Conservation (phyloP, 345 rosid genomes). For the Pseudoturritis turrita region DNA sequence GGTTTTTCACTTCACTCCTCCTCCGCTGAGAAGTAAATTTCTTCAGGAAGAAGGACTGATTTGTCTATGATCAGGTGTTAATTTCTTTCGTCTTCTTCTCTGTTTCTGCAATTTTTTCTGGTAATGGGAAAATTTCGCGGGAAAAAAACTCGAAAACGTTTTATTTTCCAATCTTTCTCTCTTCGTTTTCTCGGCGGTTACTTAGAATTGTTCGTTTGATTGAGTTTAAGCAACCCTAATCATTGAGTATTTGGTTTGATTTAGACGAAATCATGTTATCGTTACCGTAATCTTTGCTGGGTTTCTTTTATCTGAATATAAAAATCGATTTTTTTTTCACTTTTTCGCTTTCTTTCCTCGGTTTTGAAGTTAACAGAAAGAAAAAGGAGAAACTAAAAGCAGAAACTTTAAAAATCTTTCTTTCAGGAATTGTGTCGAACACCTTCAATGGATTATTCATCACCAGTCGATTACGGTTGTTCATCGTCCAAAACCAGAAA, state of each 20-base stretch:
- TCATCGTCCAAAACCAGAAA: conserved; percentile 46
- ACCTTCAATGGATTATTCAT: conserved; percentile 55
- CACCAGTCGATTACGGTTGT: conserved; percentile 37
- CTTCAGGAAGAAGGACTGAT: conserved; percentile 24
- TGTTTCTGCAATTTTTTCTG: not conserved
- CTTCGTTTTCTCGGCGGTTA: conserved; percentile 27
- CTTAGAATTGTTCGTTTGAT: conserved; percentile 20
- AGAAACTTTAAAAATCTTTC: not conserved
- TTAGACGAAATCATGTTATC: conserved; percentile 16
- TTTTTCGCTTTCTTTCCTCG: conserved; percentile 24
- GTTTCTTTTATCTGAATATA: conserved; percentile 24
- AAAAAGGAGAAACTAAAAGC: not conserved
- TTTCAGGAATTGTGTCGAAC: conserved; percentile 35
- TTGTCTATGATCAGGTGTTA: conserved; percentile 45
- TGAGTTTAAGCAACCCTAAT: conserved; percentile 16
- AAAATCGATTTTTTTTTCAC: conserved; percentile 8
- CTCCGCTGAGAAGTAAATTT: conserved; percentile 10
- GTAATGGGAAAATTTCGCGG: conserved; percentile 3
- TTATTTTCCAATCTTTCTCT: conserved; percentile 1
- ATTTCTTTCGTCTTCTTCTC: conserved; percentile 1
- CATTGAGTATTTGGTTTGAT: not conserved
- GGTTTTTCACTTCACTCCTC: conserved; percentile 22
- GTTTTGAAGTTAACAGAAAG: conserved; percentile 9
- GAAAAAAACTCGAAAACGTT: conserved; percentile 12
- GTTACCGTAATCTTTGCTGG: conserved; percentile 33